Conservation (phyloP, 805 yeast species). For the Pichia phayaonensis region DNA sequence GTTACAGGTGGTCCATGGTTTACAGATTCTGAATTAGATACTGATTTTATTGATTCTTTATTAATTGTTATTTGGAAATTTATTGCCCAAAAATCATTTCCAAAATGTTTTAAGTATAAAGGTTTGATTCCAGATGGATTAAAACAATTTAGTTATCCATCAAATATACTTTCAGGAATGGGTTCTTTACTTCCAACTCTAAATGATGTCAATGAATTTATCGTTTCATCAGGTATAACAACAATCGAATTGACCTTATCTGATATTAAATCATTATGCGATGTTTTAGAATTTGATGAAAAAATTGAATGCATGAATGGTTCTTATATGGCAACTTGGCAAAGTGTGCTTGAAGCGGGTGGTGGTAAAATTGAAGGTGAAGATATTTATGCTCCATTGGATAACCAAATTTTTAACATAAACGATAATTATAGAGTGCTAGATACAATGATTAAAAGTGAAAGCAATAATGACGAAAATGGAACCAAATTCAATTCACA, state of each 20-base stretch:
- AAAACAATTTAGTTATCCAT: conserved; percentile 24
- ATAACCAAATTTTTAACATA: conserved; percentile 24
- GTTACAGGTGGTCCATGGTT: conserved; percentile 99
- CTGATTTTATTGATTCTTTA: conserved; percentile 83
- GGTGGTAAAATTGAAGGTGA: conserved; percentile 31
- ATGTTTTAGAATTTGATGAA: conserved; percentile 82
- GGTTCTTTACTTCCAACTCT: conserved; percentile 54
- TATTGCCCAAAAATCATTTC: conserved; percentile 69
- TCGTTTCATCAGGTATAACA: conserved; percentile 64
- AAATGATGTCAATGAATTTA: conserved; percentile 70
- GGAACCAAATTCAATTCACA: conserved; percentile 2
- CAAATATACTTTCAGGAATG: conserved; percentile 14
- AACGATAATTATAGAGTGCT: conserved; percentile 27
- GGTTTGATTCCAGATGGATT: conserved; percentile 16
- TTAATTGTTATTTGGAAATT: conserved; percentile 82
- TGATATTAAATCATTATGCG: conserved; percentile 78
- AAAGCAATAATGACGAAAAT: conserved; percentile 12
- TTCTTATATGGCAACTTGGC: conserved; percentile 77
- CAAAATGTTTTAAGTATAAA: conserved; percentile 52
- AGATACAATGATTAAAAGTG: conserved; percentile 14
- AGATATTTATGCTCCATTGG: conserved; percentile 24
- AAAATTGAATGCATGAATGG: conserved; percentile 63
- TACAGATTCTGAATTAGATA: conserved; percentile 89
- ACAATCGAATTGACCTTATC: conserved; percentile 67
- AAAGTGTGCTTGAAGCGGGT: conserved; percentile 67